Percentiles rank a stretch among this genome's conserved stretches.
These are phyloP conservation scores for Candida vartiovaarae DNA, from an alignment of 805 yeast species.

Conservation along the genomic window DNA sequence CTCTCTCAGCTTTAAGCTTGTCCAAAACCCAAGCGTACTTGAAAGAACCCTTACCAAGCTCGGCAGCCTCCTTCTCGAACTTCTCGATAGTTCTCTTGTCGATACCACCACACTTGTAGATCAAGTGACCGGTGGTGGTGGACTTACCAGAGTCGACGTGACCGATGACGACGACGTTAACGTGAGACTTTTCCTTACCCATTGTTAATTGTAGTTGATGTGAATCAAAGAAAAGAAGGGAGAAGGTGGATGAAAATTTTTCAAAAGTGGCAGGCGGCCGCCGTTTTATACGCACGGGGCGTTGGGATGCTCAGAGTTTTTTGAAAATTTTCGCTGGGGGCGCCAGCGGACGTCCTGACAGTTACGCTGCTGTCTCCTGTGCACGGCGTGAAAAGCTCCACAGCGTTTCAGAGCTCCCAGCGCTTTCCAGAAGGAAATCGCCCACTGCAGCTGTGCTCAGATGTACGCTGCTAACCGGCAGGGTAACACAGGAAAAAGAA, in stretches of 20 bases:
- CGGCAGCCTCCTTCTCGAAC: conserved; percentile 98
- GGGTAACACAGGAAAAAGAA: no score
- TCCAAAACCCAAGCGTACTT: conserved; percentile 97
- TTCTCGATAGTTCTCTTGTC: conserved; percentile 98
- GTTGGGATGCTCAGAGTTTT: background rate
- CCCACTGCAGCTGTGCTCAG: background rate
- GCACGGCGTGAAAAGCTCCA: background rate
- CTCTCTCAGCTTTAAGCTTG: conserved; percentile 95
- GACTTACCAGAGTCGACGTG: conserved; percentile 99
- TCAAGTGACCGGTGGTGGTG: conserved; percentile 98
- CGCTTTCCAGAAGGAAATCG: background rate
- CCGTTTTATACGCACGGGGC: conserved; percentile 3
- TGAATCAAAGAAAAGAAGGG: background rate
- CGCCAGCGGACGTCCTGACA: conserved; percentile 1
- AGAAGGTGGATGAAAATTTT: conserved; percentile 1
- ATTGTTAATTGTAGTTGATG: conserved; percentile 19
- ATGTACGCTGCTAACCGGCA: no score
- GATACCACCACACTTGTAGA: conserved; percentile 99
- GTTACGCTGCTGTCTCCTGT: conserved; percentile 2
- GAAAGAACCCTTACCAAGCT: conserved; percentile 97
- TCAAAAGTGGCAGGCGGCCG: conserved; percentile 3
- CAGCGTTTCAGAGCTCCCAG: background rate
- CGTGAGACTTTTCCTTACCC: conserved; percentile 97
- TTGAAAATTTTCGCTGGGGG: conserved; percentile 1
- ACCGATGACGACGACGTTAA: conserved; percentile 99